Base-by-base conservation (phyloP, 257 asterid genomes). In the Solanum ossicruentum region DNA sequence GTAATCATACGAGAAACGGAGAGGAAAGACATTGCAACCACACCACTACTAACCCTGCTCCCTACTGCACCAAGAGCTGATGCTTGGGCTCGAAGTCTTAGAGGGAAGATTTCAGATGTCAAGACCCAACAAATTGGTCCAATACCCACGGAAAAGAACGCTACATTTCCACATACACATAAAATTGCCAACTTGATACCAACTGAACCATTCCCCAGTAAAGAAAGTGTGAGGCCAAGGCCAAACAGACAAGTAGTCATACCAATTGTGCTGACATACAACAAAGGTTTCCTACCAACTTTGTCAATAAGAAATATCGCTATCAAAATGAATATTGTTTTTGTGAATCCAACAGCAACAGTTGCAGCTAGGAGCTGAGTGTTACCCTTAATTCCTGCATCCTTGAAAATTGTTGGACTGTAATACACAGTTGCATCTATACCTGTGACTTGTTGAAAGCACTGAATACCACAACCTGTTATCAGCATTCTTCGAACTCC, bases 51-150 rank as follows among this genome's bases (percentile, higher is more conserved):
- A 12, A 93, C 94, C 45, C 97, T 90, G 52, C 89, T 92, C 12
- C 94, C 97, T 17, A 91, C 92, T 2, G 95, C 88, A 12, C 94
- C 97, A 8, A 93, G 20, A 2, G 93, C 93, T 0, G 95, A 88
- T 10, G 94, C 97, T 36, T 91, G 95, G 28, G 97, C 94, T 10
- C 95, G 83, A 60, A 93, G 94, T 57, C 89, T 89, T 41, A 90
- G 45, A 1, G 97, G 97, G 80, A 88, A 93, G 49, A 93, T 88
- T 71, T 93, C 97, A 3, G 97, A 92, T 1, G 95, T 86, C 21
- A 92, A 83, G 1, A 93, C 97, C 97, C 97, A 93, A 87, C 95
- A 92, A 39, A 93, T 80, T 0, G 97, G 97, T 16, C 97, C 97
- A 43, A 93, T 91, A n/a, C 97, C 97, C 2, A 92, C 87, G 0